A percentile compares a stretch with the other conserved stretches of the same genome.
These are phyloP conservation scores for Spinacia oleracea DNA, from an alignment of 179 eudicot genomes.

Conservation along the genomic window DNA sequence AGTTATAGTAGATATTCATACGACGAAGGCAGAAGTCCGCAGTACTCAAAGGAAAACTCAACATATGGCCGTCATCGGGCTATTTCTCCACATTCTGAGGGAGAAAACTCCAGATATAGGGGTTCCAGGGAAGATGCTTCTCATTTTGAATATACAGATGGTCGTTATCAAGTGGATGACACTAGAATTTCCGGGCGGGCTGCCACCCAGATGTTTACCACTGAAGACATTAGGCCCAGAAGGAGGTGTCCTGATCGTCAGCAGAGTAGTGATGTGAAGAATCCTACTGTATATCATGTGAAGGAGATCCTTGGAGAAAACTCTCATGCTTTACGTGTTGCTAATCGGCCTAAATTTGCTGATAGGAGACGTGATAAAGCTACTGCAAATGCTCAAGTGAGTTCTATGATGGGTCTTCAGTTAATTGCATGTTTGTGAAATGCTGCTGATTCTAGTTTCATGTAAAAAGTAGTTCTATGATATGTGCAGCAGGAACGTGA, in stretches of 20 bases:
- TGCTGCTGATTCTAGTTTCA: conserved; percentile 8
- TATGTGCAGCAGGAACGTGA: conserved; percentile 28
- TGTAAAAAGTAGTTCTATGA: not conserved
- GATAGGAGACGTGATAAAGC: conserved; percentile 22
- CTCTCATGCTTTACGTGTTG: conserved; percentile 33
- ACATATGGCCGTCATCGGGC: conserved; percentile 32
- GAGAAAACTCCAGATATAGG: conserved; percentile 30
- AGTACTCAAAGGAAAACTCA: conserved; percentile 20
- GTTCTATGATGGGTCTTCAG: conserved; percentile 3
- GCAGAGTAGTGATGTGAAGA: conserved; percentile 18
- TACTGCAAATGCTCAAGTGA: conserved; percentile 24
- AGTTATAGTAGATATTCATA: conserved; percentile 28
- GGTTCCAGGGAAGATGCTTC: conserved; percentile 32
- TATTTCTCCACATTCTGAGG: conserved; percentile 41
- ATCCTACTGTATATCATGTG: conserved; percentile 36
- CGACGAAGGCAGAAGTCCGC: conserved; percentile 48
- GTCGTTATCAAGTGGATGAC: conserved; percentile 50
- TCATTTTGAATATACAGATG: conserved; percentile 45
- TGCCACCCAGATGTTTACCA: conserved; percentile 46
- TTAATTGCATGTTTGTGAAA: not conserved
- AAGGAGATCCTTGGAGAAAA: conserved; percentile 54
- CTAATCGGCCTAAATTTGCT: conserved; percentile 37
- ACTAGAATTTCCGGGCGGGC: conserved; percentile 40
- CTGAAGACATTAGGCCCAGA: conserved; percentile 37
- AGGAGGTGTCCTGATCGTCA: conserved; percentile 41